A percentile compares a stretch with the other conserved stretches of the same genome.
Conservation (phyloP, 345 rosid genomes). For the Eucalyptus sideroxylon region DNA sequence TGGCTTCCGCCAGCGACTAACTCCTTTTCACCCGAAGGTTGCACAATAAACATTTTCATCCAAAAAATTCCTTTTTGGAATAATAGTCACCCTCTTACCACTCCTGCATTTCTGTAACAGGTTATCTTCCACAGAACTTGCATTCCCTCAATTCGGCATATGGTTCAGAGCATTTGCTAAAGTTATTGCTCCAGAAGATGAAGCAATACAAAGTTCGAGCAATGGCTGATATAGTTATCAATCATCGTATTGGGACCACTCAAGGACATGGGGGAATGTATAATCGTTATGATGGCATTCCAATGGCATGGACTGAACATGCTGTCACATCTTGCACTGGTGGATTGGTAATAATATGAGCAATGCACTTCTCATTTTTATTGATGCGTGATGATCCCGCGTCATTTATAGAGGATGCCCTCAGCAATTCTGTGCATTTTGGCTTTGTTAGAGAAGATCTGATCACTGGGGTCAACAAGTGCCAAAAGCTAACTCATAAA, state of each 20-base stretch:
- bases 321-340: constrained; percentile 92
- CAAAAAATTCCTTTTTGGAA: not conserved
- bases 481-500: not conserved
- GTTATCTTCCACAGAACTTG: constrained; percentile 88
- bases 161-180: constrained; percentile 67
- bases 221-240: constrained; percentile 93
- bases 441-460: not conserved
- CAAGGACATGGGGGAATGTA: constrained; percentile 78
- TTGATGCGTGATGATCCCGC: not conserved
- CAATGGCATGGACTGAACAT: constrained; percentile 69
- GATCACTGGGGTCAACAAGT: not conserved
- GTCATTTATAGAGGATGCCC: not conserved
- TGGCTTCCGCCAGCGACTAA: constrained; percentile 85
- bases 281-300: constrained; percentile 85
- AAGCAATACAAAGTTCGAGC: constrained; percentile 68
- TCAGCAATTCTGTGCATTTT: not conserved
- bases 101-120: constrained; percentile 6
- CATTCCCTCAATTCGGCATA: constrained; percentile 70
- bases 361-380: not conserved
- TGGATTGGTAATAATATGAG: constrained; percentile 42
- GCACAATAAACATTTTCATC: not conserved
- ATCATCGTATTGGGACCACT: constrained; percentile 85
- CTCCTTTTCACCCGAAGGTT: constrained; percentile 82
- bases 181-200: constrained; percentile 61
- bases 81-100: not conserved